Evolutionary conservation across 805 yeast genomes (phyloP).

Genomic region (Yarrowia sp.): DNA sequence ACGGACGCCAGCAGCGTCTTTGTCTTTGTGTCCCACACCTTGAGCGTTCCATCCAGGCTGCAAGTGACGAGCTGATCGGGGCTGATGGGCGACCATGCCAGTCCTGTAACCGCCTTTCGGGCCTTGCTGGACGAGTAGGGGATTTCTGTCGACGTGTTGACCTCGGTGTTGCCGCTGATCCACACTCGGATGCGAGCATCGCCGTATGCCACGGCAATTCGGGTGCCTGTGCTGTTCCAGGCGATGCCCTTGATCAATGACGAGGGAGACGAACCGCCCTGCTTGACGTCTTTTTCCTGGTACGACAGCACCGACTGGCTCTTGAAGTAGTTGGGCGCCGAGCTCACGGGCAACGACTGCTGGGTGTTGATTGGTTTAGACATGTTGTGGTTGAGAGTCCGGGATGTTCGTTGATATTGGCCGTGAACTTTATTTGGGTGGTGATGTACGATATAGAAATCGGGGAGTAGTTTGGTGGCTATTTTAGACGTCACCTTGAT

Average conservation of each 20-base stretch:
- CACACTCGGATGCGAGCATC: constrained; percentile 40
- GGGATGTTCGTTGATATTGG: neutral
- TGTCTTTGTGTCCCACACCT: constrained; percentile 48
- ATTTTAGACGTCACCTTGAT: too few relatives aligned
- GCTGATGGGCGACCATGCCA: constrained; percentile 51
- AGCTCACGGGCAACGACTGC: neutral
- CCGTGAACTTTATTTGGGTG: neutral
- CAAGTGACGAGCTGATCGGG: constrained; percentile 50
- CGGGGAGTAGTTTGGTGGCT: too few relatives aligned
- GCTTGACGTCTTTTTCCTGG: constrained; percentile 10
- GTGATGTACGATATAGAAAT: neutral
- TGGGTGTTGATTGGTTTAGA: constrained; percentile 17
- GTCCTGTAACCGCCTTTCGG: constrained; percentile 44
- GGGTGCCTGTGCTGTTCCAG: constrained; percentile 39
- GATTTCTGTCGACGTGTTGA: constrained; percentile 38
- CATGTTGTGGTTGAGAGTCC: neutral
- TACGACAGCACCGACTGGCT: neutral
- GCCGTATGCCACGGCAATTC: constrained; percentile 36
- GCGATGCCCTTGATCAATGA: constrained; percentile 27
- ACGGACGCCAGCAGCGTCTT: constrained; percentile 39
- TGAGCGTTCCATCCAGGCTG: constrained; percentile 48
- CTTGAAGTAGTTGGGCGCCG: constrained; percentile 16
- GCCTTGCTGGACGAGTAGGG: constrained; percentile 35
- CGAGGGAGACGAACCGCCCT: neutral
- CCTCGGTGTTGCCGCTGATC: constrained; percentile 42